These are phyloP conservation scores for Taiozyma sp. DNA, from an alignment of 1,139 yeast species.

Conservation along the genomic window DNA sequence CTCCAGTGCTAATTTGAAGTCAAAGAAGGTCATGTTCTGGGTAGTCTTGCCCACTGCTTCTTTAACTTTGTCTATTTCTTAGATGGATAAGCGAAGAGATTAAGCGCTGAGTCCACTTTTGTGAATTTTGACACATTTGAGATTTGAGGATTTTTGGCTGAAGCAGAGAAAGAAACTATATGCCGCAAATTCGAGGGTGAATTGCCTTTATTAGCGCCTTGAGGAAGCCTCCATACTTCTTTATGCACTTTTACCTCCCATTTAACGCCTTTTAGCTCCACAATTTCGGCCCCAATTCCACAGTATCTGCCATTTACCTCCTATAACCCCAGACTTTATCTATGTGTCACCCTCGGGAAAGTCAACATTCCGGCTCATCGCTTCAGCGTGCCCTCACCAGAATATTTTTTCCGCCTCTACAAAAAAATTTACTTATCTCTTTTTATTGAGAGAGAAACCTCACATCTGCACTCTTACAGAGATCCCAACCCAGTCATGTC, in stretches of 20 bases:
- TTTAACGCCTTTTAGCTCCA: too few relatives aligned
- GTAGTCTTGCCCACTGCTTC: not conserved
- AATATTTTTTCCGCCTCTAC: not conserved
- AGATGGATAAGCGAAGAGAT: too few relatives aligned
- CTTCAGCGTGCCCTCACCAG: not conserved
- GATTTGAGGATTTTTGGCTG: too few relatives aligned
- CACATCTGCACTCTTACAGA: not conserved
- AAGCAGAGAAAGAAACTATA: too few relatives aligned
- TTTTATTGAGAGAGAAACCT: not conserved
- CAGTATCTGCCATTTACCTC: not conserved
- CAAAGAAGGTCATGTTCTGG: not conserved
- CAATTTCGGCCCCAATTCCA: not conserved
- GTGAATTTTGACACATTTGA: not conserved
- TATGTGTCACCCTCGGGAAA: conserved; percentile 1
- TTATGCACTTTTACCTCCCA: too few relatives aligned
- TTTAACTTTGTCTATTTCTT: not conserved
- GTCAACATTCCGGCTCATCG: not conserved
- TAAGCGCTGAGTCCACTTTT: not conserved
- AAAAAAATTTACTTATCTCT: not conserved
- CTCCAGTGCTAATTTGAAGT: conserved; percentile 9
- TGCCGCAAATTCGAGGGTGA: too few relatives aligned
- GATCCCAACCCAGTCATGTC: conserved; percentile 47
- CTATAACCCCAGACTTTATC: not conserved
- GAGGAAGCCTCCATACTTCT: too few relatives aligned
- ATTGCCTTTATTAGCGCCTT: too few relatives aligned